These are phyloP conservation scores for Rehmannia glutinosa DNA, from an alignment of 257 asterid genomes.

Conservation along the genomic window DNA sequence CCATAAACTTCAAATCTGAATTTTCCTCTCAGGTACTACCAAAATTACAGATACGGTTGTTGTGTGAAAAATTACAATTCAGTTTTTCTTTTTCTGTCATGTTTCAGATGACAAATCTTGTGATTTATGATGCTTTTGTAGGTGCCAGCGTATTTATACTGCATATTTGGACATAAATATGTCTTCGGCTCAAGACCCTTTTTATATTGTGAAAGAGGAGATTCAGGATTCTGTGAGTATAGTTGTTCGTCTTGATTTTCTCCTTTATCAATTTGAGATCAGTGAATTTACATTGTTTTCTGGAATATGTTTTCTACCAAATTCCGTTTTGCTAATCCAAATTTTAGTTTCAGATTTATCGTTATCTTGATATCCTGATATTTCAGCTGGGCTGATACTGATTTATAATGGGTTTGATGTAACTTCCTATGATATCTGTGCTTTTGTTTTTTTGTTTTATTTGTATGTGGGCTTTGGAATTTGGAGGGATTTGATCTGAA, in stretches of 20 bases:
- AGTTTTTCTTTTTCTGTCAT: too few species aligned
- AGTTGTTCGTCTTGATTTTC: background rate
- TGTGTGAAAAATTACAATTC: too few species aligned
- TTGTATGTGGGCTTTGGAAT: too few species aligned
- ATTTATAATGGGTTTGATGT: too few species aligned
- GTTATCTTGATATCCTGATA: too few species aligned
- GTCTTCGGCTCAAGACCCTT: constrained; percentile 98
- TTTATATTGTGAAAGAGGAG: constrained; percentile 95
- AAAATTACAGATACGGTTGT: too few species aligned
- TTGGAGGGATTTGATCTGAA: too few species aligned
- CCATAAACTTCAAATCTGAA: too few species aligned
- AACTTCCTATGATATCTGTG: too few species aligned
- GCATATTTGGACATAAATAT: constrained; percentile 28
- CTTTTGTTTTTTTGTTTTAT: too few species aligned
- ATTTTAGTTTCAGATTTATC: background rate
- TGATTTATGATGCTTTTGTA: background rate
- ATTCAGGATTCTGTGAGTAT: constrained; percentile 87
- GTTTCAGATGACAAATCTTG: background rate
- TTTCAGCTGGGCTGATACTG: too few species aligned
- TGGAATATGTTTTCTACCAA: background rate
- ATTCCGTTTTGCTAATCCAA: constrained; percentile 10
- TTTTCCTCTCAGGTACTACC: too few species aligned
- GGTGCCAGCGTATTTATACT: background rate
- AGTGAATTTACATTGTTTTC: background rate
- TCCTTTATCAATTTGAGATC: constrained; percentile 5